Evolutionary conservation across 2,329 filamentous ascomycete genomes (phyloP).

Genomic region (Xylaria sp.): DNA sequence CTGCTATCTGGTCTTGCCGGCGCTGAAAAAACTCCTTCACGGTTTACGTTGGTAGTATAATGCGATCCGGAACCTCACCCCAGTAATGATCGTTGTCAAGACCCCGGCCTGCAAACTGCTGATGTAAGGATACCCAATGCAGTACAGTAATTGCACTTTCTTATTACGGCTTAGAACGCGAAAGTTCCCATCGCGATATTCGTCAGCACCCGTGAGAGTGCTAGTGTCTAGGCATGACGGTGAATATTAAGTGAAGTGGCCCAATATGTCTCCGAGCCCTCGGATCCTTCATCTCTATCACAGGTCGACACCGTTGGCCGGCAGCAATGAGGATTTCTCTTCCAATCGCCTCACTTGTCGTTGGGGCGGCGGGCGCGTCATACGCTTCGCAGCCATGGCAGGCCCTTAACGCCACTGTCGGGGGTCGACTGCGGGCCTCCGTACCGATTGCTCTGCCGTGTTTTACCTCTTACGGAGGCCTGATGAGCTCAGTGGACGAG

Average conservation of each 20-base stretch:
- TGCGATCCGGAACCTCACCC: not conserved
- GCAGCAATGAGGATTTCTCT: conserved; percentile 25
- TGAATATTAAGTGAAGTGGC: conserved; percentile 10
- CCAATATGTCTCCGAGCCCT: conserved; percentile 7
- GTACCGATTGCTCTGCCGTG: conserved; percentile 47
- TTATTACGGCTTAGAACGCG: conserved; percentile 28
- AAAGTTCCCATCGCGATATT: conserved; percentile 18
- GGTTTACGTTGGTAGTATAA: not conserved
- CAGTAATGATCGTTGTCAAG: conserved; percentile 8
- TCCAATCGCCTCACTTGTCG: conserved; percentile 20
- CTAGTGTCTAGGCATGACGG: not conserved
- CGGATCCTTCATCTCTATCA: not conserved
- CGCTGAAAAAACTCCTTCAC: not conserved
- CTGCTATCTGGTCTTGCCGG: not conserved
- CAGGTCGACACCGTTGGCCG: not conserved
- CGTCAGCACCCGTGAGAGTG: conserved; percentile 26
- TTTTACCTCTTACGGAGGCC: conserved; percentile 45
- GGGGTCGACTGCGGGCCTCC: conserved; percentile 39
- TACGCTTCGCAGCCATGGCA: conserved; percentile 28
- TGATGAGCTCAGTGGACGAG: conserved; percentile 35
- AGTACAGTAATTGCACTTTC: conserved; percentile 29
- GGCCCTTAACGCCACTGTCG: conserved; percentile 41
- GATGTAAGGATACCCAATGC: conserved; percentile 18
- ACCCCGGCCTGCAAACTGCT: conserved; percentile 19
- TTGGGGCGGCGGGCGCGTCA: conserved; percentile 17